Conservation (phyloP, 2,329 filamentous ascomycete genomes). For the Phaeoacremonium minimum region DNA sequence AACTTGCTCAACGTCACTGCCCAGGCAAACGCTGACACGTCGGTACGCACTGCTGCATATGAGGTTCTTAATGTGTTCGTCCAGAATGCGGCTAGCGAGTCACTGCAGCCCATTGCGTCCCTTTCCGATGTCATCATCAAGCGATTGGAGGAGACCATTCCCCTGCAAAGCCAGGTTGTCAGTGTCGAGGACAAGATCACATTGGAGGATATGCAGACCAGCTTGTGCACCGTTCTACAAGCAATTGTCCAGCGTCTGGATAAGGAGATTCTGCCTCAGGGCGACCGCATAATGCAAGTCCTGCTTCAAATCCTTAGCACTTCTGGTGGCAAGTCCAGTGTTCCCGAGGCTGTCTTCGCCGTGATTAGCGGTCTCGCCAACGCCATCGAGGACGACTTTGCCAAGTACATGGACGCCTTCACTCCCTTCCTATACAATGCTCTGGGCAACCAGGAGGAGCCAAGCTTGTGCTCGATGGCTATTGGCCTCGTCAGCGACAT, state of each 20-base stretch:
- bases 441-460: constrained; percentile 91
- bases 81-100: constrained; percentile 83
- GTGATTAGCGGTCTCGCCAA: constrained; percentile 89
- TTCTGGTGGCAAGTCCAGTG: constrained; percentile 80
- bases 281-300: constrained; percentile 90
- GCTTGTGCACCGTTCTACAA: constrained; percentile 84
- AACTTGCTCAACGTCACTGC: constrained; percentile 84
- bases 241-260: constrained; percentile 89
- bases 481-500: constrained; percentile 97
- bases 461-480: constrained; percentile 90
- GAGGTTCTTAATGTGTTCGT: constrained; percentile 96
- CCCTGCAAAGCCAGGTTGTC: constrained; percentile 87
- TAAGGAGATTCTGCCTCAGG: constrained; percentile 82
- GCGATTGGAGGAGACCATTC: constrained; percentile 84
- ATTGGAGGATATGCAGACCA: constrained; percentile 96
- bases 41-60: constrained; percentile 91
- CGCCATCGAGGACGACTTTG: constrained; percentile 86
- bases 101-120: constrained; percentile 72
- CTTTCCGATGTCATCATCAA: constrained; percentile 87
- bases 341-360: constrained; percentile 90
- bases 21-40: constrained; percentile 75
- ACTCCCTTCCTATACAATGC: constrained; percentile 89
- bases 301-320: constrained; percentile 76
- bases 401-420: constrained; percentile 97
- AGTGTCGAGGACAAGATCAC: constrained; percentile 96